These are phyloP conservation scores for Trypanosomatidae sp. DNA, from an alignment of 208 protist species.

Conservation along the genomic window DNA sequence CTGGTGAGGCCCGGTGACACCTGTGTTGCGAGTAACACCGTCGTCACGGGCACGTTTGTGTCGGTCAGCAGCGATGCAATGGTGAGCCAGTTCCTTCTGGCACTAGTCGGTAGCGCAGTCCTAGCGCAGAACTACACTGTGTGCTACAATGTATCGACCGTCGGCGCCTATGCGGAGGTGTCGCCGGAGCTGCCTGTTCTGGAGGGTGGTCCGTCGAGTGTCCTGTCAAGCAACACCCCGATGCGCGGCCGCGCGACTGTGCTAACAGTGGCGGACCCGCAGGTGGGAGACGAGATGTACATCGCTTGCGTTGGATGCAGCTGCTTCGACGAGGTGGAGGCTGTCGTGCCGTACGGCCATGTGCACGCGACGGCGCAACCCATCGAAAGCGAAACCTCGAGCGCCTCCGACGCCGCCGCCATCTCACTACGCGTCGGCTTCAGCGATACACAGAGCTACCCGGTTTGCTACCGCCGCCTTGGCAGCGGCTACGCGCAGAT, in stretches of 20 bases:
- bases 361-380: slow-evolving; percentile 22
- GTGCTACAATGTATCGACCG: slow-evolving; percentile 65
- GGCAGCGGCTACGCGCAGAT: slow-evolving; percentile 83
- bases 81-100: slow-evolving; percentile 42
- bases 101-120: slow-evolving; percentile 34
- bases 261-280: slow-evolving; percentile 42
- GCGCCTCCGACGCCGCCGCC: slow-evolving; percentile 2
- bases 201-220: slow-evolving; percentile 51
- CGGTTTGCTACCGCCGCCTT: slow-evolving; percentile 75
- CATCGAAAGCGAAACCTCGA: neutral
- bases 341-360: slow-evolving; percentile 69
- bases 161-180: slow-evolving; percentile 62
- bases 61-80: slow-evolving; percentile 26
- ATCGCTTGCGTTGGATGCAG: slow-evolving; percentile 68
- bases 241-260: slow-evolving; percentile 79
- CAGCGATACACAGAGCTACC: slow-evolving; percentile 38
- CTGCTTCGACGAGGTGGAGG: slow-evolving; percentile 61
- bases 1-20: slow-evolving; percentile 43
- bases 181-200: slow-evolving; percentile 41
- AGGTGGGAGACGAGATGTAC: slow-evolving; percentile 53
- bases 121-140: slow-evolving; percentile 56
- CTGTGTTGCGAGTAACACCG: slow-evolving; percentile 52
- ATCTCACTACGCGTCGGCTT: slow-evolving; percentile 76
- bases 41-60: slow-evolving; percentile 43
- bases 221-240: slow-evolving; percentile 74